phyloP scores from a whole-genome alignment of 495 filamentous ascomycete species.

The Podospora didyma region DNA sequence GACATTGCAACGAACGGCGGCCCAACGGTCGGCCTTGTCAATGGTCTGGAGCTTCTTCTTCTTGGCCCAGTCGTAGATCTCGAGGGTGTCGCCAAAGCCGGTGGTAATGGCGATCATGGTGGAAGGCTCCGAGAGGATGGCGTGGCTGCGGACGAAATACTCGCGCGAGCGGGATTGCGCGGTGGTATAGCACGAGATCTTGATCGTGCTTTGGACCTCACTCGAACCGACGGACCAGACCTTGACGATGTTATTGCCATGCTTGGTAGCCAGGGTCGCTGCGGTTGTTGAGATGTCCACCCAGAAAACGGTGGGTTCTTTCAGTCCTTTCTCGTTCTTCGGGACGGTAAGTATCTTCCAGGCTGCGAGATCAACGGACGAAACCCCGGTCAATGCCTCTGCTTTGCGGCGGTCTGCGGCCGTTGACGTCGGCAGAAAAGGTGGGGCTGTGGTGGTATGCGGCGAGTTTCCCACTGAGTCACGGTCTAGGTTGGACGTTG shows the following conservation, averaged over 20 bases:
- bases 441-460: not conserved
- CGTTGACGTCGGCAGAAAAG: not conserved
- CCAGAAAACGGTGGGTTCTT: slow-evolving; percentile 26
- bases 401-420: slow-evolving; percentile 2
- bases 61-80: slow-evolving; percentile 35
- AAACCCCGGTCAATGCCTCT: not conserved
- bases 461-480: slow-evolving; percentile 2
- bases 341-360: slow-evolving; percentile 22
- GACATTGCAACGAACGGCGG: slow-evolving; percentile 28
- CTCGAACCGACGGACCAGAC: slow-evolving; percentile 32
- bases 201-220: slow-evolving; percentile 25
- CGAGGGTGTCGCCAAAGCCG: slow-evolving; percentile 31
- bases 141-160: slow-evolving; percentile 36
- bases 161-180: slow-evolving; percentile 32
- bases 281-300: slow-evolving; percentile 23
- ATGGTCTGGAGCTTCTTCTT: slow-evolving; percentile 33
- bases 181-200: slow-evolving; percentile 31
- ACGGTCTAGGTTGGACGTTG: slow-evolving; percentile 6
- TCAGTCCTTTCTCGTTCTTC: slow-evolving; percentile 20
- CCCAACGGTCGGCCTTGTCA: slow-evolving; percentile 33
- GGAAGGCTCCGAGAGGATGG: slow-evolving; percentile 31
- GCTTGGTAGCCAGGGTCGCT: slow-evolving; percentile 18
- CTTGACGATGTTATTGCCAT: slow-evolving; percentile 35
- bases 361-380: slow-evolving; percentile 9
- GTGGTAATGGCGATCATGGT: slow-evolving; percentile 31